These are phyloP conservation scores for Entomortierella beljakovae DNA, from an alignment of 192 early-diverging fungal species.

Conservation along the genomic window DNA sequence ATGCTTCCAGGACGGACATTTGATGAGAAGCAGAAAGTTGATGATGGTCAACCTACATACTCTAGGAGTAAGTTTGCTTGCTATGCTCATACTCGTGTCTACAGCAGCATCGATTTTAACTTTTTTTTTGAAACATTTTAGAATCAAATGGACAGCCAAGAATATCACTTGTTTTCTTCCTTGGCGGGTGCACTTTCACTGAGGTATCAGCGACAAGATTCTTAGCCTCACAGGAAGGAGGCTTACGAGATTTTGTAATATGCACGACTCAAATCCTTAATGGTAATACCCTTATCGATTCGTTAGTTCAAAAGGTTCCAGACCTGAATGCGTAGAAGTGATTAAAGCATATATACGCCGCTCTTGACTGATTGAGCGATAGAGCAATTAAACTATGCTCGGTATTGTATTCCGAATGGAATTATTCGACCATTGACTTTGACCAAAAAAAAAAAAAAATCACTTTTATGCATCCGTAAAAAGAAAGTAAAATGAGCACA, in stretches of 20 bases:
- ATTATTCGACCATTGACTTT: no score
- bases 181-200: constrained; percentile 95
- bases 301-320: constrained; percentile 53
- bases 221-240: constrained; percentile 82
- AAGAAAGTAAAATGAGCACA: no score
- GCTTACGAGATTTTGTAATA: constrained; percentile 83
- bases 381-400: no score
- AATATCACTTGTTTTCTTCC: constrained; percentile 90
- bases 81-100: no score
- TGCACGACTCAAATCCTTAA: constrained; percentile 93
- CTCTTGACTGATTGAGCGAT: no score
- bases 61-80: constrained; percentile 50
- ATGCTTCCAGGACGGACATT: constrained; percentile 84
- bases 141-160: constrained; percentile 64
- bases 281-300: constrained; percentile 83
- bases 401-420: no score
- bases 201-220: constrained; percentile 94
- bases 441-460: no score
- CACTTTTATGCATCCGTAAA: no score
- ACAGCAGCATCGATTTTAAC: no score
- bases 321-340: constrained; percentile 51
- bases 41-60: constrained; percentile 57
- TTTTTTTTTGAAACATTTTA: constrained; percentile 18
- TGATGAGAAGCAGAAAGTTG: constrained; percentile 78
- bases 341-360: no score